Conservation (phyloP, 495 filamentous ascomycete genomes). For the Trichoderma reesei region DNA sequence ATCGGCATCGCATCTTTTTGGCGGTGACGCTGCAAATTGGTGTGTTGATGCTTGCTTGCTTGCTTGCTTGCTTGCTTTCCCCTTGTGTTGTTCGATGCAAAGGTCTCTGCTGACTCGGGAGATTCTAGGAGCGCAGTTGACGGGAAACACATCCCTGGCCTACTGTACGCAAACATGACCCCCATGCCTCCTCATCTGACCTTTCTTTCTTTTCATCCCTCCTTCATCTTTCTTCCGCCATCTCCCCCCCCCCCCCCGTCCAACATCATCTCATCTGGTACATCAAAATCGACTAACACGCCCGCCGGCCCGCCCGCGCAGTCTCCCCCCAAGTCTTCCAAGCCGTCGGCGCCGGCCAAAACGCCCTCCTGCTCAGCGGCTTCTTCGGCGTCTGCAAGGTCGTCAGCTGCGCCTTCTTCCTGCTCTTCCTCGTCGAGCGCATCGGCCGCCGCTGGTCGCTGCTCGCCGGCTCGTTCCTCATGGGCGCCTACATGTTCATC, state of each 20-base stretch:
- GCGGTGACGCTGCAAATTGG: slow-evolving; percentile 31
- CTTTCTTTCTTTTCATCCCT: too few relatives aligned
- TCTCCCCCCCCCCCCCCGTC: too few relatives aligned
- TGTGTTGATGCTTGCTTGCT: too few relatives aligned
- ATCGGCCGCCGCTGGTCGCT: slow-evolving; percentile 29
- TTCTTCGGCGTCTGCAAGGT: slow-evolving; percentile 43
- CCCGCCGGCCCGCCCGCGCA: background rate
- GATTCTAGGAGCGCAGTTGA: slow-evolving; percentile 32
- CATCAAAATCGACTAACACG: slow-evolving; percentile 12
- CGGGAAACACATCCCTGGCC: slow-evolving; percentile 39
- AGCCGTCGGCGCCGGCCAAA: slow-evolving; percentile 32
- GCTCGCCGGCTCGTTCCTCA: slow-evolving; percentile 27
- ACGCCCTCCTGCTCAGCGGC: slow-evolving; percentile 35
- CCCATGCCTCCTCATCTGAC: background rate
- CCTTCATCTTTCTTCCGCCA: too few relatives aligned
- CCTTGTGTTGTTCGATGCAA: slow-evolving; percentile 11
- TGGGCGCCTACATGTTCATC: slow-evolving; percentile 25
- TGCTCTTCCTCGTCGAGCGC: slow-evolving; percentile 31
- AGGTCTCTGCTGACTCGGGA: background rate
- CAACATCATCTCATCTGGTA: background rate
- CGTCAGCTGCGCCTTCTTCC: slow-evolving; percentile 29
- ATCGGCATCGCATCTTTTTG: slow-evolving; percentile 34
- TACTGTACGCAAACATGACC: slow-evolving; percentile 24
- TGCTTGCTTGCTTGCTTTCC: background rate
- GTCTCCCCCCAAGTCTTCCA: slow-evolving; percentile 39